These are phyloP conservation scores for Borovskyia barvae DNA, from an alignment of 208 protist species.

Conservation along the genomic window DNA sequence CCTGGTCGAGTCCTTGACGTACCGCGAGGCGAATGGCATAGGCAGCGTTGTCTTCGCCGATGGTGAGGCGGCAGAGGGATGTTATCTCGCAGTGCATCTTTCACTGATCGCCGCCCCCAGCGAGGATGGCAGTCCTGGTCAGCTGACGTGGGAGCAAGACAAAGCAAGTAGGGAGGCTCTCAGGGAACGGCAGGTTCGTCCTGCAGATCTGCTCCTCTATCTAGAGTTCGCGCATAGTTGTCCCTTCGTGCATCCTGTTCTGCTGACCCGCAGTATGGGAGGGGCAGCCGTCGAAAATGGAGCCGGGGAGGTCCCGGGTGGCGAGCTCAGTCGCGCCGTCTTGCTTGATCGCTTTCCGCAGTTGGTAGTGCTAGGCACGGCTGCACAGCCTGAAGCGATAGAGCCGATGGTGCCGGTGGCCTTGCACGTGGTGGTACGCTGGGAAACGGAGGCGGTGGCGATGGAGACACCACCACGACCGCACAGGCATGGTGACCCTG, in stretches of 20 bases:
- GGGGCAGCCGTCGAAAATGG: constrained; percentile 3
- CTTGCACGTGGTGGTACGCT: constrained; percentile 16
- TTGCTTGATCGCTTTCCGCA: constrained; percentile 16
- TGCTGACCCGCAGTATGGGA: constrained; percentile 32
- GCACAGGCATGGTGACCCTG: too few species aligned
- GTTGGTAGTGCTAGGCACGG: constrained; percentile 25
- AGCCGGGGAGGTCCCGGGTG: constrained; percentile 23
- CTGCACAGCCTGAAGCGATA: constrained; percentile 8
- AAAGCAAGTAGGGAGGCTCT: constrained; percentile 5
- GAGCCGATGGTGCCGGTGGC: constrained; percentile 8
- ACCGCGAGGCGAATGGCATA: constrained; percentile 49
- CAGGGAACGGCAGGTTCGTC: constrained; percentile 3
- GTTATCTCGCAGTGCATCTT: constrained; percentile 61
- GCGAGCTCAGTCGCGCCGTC: constrained; percentile 40
- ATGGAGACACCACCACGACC: neutral
- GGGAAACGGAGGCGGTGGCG: constrained; percentile 2
- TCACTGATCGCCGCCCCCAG: constrained; percentile 26
- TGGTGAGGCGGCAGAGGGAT: constrained; percentile 50
- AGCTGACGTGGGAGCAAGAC: constrained; percentile 13
- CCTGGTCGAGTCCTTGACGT: constrained; percentile 36
- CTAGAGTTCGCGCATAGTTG: constrained; percentile 64
- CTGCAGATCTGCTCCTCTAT: constrained; percentile 37
- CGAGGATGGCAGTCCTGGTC: neutral
- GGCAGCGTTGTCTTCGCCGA: constrained; percentile 61
- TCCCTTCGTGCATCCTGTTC: constrained; percentile 55